Conservation (phyloP, 345 rosid species). For the Moricandia arvensis region DNA sequence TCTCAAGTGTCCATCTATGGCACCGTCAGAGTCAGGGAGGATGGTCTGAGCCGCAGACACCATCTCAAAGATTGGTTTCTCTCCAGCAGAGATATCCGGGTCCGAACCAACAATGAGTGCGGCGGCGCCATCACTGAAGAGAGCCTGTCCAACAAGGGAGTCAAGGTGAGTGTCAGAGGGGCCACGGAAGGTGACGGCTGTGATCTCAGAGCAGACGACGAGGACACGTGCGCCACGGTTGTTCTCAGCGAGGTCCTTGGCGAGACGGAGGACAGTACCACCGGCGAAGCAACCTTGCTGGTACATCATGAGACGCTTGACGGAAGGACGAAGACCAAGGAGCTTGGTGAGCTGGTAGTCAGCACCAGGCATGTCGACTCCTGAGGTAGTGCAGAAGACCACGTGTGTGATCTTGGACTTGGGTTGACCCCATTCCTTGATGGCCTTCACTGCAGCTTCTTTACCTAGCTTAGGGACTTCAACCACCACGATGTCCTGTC, state of each 20-base stretch:
- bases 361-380: slow-evolving; percentile 94
- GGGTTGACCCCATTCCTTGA: slow-evolving; percentile 85
- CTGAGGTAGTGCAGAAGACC: slow-evolving; percentile 79
- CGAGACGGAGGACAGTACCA: slow-evolving; percentile 80
- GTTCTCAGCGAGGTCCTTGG: slow-evolving; percentile 82
- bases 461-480: slow-evolving; percentile 80
- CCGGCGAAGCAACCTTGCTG: slow-evolving; percentile 78
- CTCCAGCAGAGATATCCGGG: slow-evolving; percentile 41
- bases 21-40: slow-evolving; percentile 69
- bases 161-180: slow-evolving; percentile 67
- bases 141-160: slow-evolving; percentile 68
- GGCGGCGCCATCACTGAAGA: slow-evolving; percentile 73
- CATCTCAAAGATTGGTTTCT: slow-evolving; percentile 62
- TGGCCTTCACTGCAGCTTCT: slow-evolving; percentile 73
- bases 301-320: slow-evolving; percentile 72
- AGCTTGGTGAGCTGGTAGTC: slow-evolving; percentile 90
- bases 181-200: slow-evolving; percentile 78
- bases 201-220: slow-evolving; percentile 74
- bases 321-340: slow-evolving; percentile 72
- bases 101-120: slow-evolving; percentile 70
- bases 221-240: slow-evolving; percentile 76
- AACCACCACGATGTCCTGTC: slow-evolving; percentile 79
- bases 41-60: slow-evolving; percentile 71
- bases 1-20: slow-evolving; percentile 67
- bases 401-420: slow-evolving; percentile 82